These are phyloP conservation scores for Fusarium redolens DNA, from an alignment of 2,329 filamentous ascomycete genomes.

Conservation along the genomic window DNA sequence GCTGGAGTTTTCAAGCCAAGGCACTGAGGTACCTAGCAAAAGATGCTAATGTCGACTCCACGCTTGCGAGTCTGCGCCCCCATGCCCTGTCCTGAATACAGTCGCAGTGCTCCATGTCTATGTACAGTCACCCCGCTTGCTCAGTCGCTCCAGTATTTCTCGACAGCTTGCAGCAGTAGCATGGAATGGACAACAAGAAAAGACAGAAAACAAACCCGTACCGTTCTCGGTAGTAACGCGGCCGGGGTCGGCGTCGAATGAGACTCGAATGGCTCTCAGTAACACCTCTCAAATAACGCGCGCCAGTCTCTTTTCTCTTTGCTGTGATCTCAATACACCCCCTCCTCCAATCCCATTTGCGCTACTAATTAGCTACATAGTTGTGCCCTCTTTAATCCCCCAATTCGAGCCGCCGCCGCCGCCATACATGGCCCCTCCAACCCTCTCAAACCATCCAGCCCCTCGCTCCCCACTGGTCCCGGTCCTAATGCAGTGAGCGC, in stretches of 20 bases:
- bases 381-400: conserved; percentile 44
- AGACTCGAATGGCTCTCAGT: conserved; percentile 37
- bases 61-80: conserved; percentile 32
- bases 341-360: conserved; percentile 40
- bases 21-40: conserved; percentile 14
- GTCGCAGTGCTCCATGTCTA: conserved; percentile 17
- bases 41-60: conserved; percentile 29
- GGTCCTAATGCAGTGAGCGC: conserved; percentile 46
- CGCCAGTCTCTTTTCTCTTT: conserved; percentile 40
- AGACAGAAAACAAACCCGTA: conserved; percentile 31
- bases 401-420: conserved; percentile 48
- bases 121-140: conserved; percentile 29
- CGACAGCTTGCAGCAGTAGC: conserved; percentile 32
- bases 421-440: conserved; percentile 45
- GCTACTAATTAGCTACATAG: conserved; percentile 42
- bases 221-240: conserved; percentile 35
- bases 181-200: conserved; percentile 32
- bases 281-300: conserved; percentile 39
- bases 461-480: conserved; percentile 46
- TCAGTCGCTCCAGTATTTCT: conserved; percentile 32
- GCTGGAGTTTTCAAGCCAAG: conserved; percentile 34
- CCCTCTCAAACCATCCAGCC: conserved; percentile 45
- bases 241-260: conserved; percentile 45
- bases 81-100: conserved; percentile 33
- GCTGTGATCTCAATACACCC: conserved; percentile 38